Base-by-base conservation (phyloP, 768 basidiomycete genomes). In the Terana coerulea region DNA sequence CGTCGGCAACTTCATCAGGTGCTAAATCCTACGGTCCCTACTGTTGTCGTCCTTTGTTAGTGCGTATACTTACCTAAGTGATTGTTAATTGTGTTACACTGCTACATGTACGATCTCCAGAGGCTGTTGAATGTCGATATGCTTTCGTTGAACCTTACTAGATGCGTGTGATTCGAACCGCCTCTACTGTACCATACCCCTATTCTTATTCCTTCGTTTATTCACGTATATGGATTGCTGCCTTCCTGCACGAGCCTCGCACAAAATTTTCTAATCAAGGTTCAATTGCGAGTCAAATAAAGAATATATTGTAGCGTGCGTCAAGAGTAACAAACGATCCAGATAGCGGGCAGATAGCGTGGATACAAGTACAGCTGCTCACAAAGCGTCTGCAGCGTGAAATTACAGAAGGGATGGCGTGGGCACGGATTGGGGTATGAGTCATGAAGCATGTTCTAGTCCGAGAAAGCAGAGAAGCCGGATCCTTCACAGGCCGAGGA, bases 1-100 rank as follows among this genome's bases (percentile, higher is more conserved):
- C 59, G 89, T 92, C 17, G 91, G 91, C 14, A 92, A 92, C 64
- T 91, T 91, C 58, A 89, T 92, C 61, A 81, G 78, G 62, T 88
- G 65, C 58, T 65, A 53, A 51, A 7, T 25, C 42, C 42, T 11
- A n/a, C 42, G n/a, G 19, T 40, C 19, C 21, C 39, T 19, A 9
- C 39, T 8, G 39, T 19, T 40, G 14, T 33, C 8, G 8, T 15
- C 15, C 9, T 9, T 9, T 33, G 8, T 9, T 15, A 8, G 9
- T 15, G 15, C 8, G 8, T 33, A 9, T 33, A 15, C 15, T 9
- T 33, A 33, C 8, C 15, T 33, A 15, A 15, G 9, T 15, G 8
- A 33, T 15, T 15, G 31, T 33, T 9, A 33, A 33, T 8, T 15
- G 9, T 8, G 31, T 33, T 33, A 33, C 31, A n/a, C 12, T 39